Conservation (phyloP, 2,329 filamentous ascomycete genomes). For the Amesomyces nigricolor region DNA sequence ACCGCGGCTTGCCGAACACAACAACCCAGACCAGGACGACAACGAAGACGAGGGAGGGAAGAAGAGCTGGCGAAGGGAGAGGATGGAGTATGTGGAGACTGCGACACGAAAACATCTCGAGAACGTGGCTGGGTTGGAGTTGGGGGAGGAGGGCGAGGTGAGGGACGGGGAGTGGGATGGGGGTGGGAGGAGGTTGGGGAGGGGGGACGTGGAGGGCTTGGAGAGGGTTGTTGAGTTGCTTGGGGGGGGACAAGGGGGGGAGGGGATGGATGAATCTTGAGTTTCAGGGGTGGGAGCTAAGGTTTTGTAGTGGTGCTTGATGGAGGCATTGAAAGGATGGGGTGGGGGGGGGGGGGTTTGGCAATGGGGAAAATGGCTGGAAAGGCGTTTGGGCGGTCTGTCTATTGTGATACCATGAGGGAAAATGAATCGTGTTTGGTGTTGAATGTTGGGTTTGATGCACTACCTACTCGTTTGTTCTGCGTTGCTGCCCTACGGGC, state of each 20-base stretch:
- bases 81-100: slow-evolving; percentile 76
- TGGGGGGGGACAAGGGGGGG: slow-evolving; percentile 29
- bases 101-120: slow-evolving; percentile 74
- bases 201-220: slow-evolving; percentile 53
- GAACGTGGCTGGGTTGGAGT: slow-evolving; percentile 59
- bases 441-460: too few species aligned
- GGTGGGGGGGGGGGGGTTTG: too few species aligned
- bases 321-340: too few species aligned
- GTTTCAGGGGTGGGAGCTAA: too few species aligned
- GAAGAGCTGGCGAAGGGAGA: slow-evolving; percentile 60
- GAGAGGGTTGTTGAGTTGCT: slow-evolving; percentile 47
- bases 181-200: slow-evolving; percentile 43
- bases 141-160: slow-evolving; percentile 56
- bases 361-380: too few species aligned
- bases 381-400: too few species aligned
- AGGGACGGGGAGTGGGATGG: slow-evolving; percentile 61
- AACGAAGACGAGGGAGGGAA: slow-evolving; percentile 26
- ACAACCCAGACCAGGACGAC: too few species aligned
- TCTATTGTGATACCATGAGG: too few species aligned
- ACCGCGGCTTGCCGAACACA: slow-evolving; percentile 48
- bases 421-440: too few species aligned
- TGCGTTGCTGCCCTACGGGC: too few species aligned
- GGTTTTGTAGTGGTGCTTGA: too few species aligned
- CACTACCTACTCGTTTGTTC: too few species aligned
- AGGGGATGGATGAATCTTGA: slow-evolving; percentile 30